A percentile compares a stretch with the other conserved stretches of the same genome.
phyloP scores from a whole-genome alignment of 331 rosid genomes.

The Arachis monticola region DNA sequence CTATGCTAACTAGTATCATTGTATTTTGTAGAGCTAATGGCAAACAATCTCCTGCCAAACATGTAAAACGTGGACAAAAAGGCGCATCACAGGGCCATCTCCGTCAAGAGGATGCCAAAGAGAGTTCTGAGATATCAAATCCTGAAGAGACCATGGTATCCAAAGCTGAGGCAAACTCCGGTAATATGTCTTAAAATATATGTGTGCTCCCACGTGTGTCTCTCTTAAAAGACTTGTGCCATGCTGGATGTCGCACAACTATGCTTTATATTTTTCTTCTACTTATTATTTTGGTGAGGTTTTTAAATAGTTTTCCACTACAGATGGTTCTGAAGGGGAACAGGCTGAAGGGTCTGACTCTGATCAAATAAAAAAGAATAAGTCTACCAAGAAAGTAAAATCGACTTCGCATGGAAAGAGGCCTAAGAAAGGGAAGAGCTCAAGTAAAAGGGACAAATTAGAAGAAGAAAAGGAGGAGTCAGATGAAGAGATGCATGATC shows the following conservation, averaged over 20 bases:
- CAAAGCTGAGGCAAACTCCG: slow-evolving; percentile 60
- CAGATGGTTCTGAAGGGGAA: slow-evolving; percentile 72
- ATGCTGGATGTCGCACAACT: not conserved
- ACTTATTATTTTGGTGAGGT: not conserved
- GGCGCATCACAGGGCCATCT: slow-evolving; percentile 50
- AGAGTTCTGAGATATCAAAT: slow-evolving; percentile 60
- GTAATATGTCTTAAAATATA: slow-evolving; percentile 47
- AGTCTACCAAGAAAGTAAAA: slow-evolving; percentile 57
- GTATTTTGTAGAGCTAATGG: slow-evolving; percentile 62
- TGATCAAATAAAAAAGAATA: slow-evolving; percentile 51
- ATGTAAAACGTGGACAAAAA: slow-evolving; percentile 48
- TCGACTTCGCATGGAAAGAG: slow-evolving; percentile 50
- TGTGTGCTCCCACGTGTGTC: not conserved
- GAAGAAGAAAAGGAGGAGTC: slow-evolving; percentile 53
- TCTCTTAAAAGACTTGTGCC: slow-evolving; percentile 11
- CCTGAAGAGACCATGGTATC: slow-evolving; percentile 52
- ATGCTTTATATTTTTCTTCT: not conserved
- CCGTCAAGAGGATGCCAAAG: slow-evolving; percentile 58
- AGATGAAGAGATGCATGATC: slow-evolving; percentile 53
- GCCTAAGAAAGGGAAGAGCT: slow-evolving; percentile 43
- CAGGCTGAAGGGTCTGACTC: slow-evolving; percentile 53
- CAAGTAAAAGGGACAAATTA: slow-evolving; percentile 45
- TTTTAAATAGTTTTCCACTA: slow-evolving; percentile 27
- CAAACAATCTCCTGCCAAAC: slow-evolving; percentile 66
- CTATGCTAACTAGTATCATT: slow-evolving; percentile 37